phyloP scores from a whole-genome alignment of 2,329 filamentous ascomycete genomes.

The Monilinia laxa region DNA sequence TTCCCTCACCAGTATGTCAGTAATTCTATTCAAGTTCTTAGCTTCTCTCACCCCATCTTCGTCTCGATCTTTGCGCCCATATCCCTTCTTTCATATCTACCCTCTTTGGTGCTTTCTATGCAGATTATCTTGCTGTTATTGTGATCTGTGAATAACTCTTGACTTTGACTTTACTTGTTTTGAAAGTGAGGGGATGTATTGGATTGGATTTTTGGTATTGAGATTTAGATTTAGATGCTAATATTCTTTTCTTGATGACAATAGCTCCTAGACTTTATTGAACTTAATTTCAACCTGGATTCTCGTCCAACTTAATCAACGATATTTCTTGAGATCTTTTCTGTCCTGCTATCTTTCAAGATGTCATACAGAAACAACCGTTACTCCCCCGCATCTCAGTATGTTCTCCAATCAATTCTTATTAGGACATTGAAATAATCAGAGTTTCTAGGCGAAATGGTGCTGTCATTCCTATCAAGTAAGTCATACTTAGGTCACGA shows the following conservation, averaged over 20 bases:
- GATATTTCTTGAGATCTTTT: too few species aligned
- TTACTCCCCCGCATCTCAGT: slow-evolving; percentile 7
- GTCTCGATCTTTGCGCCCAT: not conserved
- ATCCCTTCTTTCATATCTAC: not conserved
- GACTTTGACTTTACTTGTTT: not conserved
- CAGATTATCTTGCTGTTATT: not conserved
- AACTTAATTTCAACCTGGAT: not conserved
- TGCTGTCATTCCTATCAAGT: slow-evolving; percentile 1
- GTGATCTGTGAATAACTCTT: too few species aligned
- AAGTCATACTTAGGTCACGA: not conserved
- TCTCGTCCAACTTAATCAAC: not conserved
- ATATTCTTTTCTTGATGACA: not conserved
- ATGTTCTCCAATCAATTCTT: not conserved
- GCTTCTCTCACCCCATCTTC: not conserved
- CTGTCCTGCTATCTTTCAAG: not conserved
- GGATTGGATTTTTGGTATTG: not conserved
- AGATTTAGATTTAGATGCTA: not conserved
- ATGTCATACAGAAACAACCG: slow-evolving; percentile 4
- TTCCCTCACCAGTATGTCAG: not conserved
- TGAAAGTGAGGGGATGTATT: not conserved
- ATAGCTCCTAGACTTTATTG: not conserved
- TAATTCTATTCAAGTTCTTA: too few species aligned
- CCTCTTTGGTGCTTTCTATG: too few species aligned
- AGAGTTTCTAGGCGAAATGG: not conserved
- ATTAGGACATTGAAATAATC: not conserved